A percentile compares a stretch with the other conserved stretches of the same genome.
Evolutionary conservation across 2,329 filamentous ascomycete species (phyloP).

Genomic region (Monosporascus ibericus): DNA sequence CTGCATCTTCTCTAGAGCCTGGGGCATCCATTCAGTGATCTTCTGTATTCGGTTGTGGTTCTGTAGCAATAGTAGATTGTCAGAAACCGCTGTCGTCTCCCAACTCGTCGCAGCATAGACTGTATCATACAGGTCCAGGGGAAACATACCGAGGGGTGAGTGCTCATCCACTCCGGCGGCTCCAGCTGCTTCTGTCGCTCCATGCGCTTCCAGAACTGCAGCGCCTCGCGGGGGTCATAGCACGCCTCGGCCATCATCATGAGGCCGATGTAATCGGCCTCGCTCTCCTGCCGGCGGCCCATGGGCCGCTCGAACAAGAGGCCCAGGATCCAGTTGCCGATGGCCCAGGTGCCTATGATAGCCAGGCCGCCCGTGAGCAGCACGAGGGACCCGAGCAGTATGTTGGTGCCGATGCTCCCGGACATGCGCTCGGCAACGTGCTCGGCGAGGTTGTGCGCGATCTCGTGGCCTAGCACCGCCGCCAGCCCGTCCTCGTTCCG

Average conservation of each 20-base stretch:
- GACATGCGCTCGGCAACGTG: constrained; percentile 61
- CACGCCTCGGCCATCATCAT: constrained; percentile 81
- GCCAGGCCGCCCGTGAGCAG: constrained; percentile 41
- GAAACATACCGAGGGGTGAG: constrained; percentile 62
- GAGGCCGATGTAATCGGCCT: constrained; percentile 75
- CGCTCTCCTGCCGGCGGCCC: constrained; percentile 64
- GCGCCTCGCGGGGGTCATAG: constrained; percentile 63
- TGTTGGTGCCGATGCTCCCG: constrained; percentile 43
- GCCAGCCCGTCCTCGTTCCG: constrained; percentile 63
- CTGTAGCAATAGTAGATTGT: constrained; percentile 23
- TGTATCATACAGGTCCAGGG: too few relatives aligned
- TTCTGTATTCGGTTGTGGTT: constrained; percentile 59
- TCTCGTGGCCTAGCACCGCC: constrained; percentile 72
- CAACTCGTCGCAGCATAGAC: too few relatives aligned
- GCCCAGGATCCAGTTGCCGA: constrained; percentile 48
- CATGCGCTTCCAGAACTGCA: constrained; percentile 64
- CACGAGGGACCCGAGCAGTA: constrained; percentile 44
- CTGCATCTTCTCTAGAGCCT: constrained; percentile 47
- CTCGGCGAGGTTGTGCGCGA: constrained; percentile 67
- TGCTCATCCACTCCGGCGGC: constrained; percentile 66
- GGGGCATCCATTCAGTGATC: constrained; percentile 57
- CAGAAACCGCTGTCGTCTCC: neutral
- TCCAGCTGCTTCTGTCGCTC: constrained; percentile 41
- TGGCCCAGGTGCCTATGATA: constrained; percentile 32
- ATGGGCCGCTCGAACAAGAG: constrained; percentile 63